These are phyloP conservation scores for Castanea crenata DNA, from an alignment of 306 rosid genomes.

Conservation along the genomic window DNA sequence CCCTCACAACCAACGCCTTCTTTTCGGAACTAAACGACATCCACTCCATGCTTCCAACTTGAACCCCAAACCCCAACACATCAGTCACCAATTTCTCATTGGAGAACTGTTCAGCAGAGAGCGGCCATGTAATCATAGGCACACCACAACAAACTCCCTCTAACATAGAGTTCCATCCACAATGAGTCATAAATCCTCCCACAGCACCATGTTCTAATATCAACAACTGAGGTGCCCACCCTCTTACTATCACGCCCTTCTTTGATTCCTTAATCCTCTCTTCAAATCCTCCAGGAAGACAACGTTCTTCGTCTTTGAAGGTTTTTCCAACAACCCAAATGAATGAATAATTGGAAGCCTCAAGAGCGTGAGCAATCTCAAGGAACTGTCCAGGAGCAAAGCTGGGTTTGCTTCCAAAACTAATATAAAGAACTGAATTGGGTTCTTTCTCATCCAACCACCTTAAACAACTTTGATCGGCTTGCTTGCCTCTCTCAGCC, in stretches of 20 bases:
- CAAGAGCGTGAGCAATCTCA: slow-evolving; percentile 62
- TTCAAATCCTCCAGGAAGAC: slow-evolving; percentile 44
- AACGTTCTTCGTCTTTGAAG: background rate
- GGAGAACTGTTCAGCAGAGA: slow-evolving; percentile 65
- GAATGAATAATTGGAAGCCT: slow-evolving; percentile 46
- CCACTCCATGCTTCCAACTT: slow-evolving; percentile 70
- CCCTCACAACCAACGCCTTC: slow-evolving; percentile 40
- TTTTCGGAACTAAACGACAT: slow-evolving; percentile 20
- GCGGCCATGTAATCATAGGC: slow-evolving; percentile 73
- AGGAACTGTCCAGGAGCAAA: slow-evolving; percentile 35
- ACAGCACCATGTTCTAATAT: slow-evolving; percentile 54
- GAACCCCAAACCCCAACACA: slow-evolving; percentile 52
- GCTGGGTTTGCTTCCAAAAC: slow-evolving; percentile 53
- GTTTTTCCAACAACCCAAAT: slow-evolving; percentile 65
- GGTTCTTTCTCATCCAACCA: slow-evolving; percentile 55
- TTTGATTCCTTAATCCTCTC: slow-evolving; percentile 38
- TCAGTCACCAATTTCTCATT: slow-evolving; percentile 64
- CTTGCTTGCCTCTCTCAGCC: slow-evolving; percentile 37
- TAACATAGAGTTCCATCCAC: slow-evolving; percentile 77
- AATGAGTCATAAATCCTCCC: slow-evolving; percentile 71
- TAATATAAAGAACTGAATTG: slow-evolving; percentile 52
- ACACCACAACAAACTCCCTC: slow-evolving; percentile 53
- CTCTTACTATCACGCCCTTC: slow-evolving; percentile 55
- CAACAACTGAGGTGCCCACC: slow-evolving; percentile 70
- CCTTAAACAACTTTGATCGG: slow-evolving; percentile 39